Base-by-base conservation (phyloP, 148 eudicot genomes). In the Rhododendron williamsianum region DNA sequence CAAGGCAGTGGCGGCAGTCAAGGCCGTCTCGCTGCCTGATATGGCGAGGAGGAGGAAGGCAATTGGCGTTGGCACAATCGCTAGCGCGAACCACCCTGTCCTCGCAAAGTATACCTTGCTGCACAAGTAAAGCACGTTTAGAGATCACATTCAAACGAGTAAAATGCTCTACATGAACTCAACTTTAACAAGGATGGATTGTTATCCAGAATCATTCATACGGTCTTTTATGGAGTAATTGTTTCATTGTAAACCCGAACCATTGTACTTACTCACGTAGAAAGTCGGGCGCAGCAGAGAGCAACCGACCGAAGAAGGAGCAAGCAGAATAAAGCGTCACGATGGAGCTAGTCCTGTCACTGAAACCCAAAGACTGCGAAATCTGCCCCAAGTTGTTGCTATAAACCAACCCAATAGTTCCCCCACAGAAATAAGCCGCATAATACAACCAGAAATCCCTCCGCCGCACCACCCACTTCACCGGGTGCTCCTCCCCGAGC, bases 371-470 rank as follows among this genome's bases (percentile, higher is more conserved):
- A 18, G 98, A 94, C 81, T 94, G 92, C n/a, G 98, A 90, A 82
- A 95, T 94, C 90, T 95, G 98, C 36, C 98, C 98, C 4, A 95
- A 87, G 87, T 94, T 95, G 83, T 95, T 95, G 74, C 96, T 94
- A 51, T 93, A 95, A 81, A 93, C 98, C 27, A 95, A 86, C 56
- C 98, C 98, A 8, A 95, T 91, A 23, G 98, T 95, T 46, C 98
- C 98, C 21, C 98, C 98, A 84, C 95, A 91, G 84, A 95, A 91
- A 84, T 95, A 95, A 15, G 94, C 95, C 65, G 89, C 27, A 49
- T 91, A 95, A 84, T 95, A 95, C 4, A 95, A 87, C 98, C 98
- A 95, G 76, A 95, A 95, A 86, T 95, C 98, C 30, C 92, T 81
- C 81, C 98, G 87, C 6, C 89, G 88, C 33, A 95, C 86, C 4